Evolutionary conservation across 169 alveolate genomes (phyloP), one percentile per base, ranked within the genome.

Genomic region (Eimeria necatrix): DNA sequence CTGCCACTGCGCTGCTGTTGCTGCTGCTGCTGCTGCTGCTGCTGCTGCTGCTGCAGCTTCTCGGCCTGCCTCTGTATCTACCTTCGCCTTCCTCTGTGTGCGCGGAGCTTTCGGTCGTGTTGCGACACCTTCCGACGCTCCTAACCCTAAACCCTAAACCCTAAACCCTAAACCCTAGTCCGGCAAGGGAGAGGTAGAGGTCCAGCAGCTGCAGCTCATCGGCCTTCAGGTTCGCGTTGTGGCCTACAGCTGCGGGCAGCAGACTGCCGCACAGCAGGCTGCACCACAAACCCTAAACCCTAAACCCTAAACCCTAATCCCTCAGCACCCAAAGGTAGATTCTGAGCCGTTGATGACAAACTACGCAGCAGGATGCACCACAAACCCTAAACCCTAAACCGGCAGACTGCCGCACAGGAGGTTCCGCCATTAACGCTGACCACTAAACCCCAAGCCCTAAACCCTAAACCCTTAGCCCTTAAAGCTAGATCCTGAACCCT

Each of bases 201-300:
- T 73, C 84, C 10, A 73, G 56, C 52, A 73, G 84, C 59, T 73
- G 60, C 52, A 73, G 48, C 53, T 73, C 84, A 49, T 73, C 84
- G n/a, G 53, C 10, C 56, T 73, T 46, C 14, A 73, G 24, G 32
- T 73, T 73, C 56, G 84, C 84, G 14, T 73, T 73, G 84, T 73
- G 84, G 14, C 84, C 84, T 4, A 73, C 84, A 41, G n/a, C 20
- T 5, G 56, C 26, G 6, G 84, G 84, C 20, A 73, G 84, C 53
- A 73, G 84, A 41, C 48, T 49, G 59, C 84, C 84, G 84, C 60
- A 73, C 84, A 7, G 84, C 84, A 24, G 84, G 56, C 84, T 73
- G 84, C 59, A 73, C 56, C 84, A 32, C 84, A 73, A 26, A 73
- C 46, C 76, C 76, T 68, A 68, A 22, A 68, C 76, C 76, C 76